These are phyloP conservation scores for Globisporangium yorkense DNA, from an alignment of 352 stramenopile species.

Conservation along the genomic window DNA sequence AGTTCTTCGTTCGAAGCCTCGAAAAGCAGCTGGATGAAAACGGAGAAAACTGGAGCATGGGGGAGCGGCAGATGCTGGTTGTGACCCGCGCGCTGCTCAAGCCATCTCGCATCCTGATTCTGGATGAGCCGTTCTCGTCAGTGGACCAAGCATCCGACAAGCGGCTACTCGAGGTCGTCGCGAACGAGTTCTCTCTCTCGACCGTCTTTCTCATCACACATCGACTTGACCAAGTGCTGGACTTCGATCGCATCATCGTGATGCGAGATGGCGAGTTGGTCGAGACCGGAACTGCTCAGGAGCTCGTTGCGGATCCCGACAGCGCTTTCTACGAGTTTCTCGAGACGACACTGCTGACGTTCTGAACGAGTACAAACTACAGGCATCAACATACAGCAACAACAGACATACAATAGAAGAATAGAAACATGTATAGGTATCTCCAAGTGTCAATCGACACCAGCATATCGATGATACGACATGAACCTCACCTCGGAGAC, in stretches of 20 bases:
- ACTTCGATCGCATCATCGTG: slow-evolving; percentile 10
- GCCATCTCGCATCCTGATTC: slow-evolving; percentile 77
- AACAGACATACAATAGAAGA: too few relatives aligned
- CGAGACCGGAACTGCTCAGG: slow-evolving; percentile 28
- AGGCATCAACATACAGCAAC: too few relatives aligned
- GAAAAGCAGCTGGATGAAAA: slow-evolving; percentile 35
- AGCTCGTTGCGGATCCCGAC: slow-evolving; percentile 26
- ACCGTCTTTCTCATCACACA: slow-evolving; percentile 90
- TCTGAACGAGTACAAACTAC: neutral
- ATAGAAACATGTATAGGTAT: too few relatives aligned
- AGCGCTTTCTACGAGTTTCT: slow-evolving; percentile 47
- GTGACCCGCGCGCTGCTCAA: slow-evolving; percentile 83
- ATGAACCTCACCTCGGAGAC: too few relatives aligned
- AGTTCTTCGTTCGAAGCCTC: slow-evolving; percentile 13
- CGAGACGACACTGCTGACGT: slow-evolving; percentile 35
- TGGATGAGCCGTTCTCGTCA: slow-evolving; percentile 86
- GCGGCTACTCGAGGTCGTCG: slow-evolving; percentile 80
- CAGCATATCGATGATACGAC: too few relatives aligned
- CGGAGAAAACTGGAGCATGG: slow-evolving; percentile 87
- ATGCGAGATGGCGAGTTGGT: slow-evolving; percentile 14
- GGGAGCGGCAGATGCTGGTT: slow-evolving; percentile 88
- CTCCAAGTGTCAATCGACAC: too few relatives aligned
- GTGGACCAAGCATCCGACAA: slow-evolving; percentile 82
- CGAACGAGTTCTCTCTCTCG: slow-evolving; percentile 14
- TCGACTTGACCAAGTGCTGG: slow-evolving; percentile 50